Evolutionary conservation across 2,329 filamentous ascomycete genomes (phyloP).

Genomic region (Sphaceloma murrayae): DNA sequence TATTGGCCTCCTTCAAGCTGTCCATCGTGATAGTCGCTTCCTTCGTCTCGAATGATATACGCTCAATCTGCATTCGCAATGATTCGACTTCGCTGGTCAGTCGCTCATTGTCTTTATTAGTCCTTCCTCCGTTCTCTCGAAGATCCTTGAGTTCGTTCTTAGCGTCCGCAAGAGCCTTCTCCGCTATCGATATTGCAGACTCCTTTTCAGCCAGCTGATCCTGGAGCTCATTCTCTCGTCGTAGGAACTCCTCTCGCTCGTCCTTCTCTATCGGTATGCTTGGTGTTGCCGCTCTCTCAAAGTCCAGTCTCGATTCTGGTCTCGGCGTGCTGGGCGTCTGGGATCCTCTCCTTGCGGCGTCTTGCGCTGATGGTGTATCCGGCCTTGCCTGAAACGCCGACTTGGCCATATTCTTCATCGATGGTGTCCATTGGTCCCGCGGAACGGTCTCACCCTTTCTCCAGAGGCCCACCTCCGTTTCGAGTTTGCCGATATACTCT

Average conservation of each 20-base stretch:
- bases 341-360: constrained; percentile 34
- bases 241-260: constrained; percentile 89
- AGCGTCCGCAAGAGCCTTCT: constrained; percentile 70
- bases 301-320: constrained; percentile 56
- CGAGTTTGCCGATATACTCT: constrained; percentile 70
- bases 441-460: constrained; percentile 79
- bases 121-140: constrained; percentile 75
- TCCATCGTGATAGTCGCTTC: constrained; percentile 98
- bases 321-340: constrained; percentile 43
- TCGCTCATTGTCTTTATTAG: constrained; percentile 82
- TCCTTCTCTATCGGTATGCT: constrained; percentile 87
- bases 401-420: constrained; percentile 44
- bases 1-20: constrained; percentile 87
- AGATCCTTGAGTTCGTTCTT: constrained; percentile 78
- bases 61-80: constrained; percentile 92
- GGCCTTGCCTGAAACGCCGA: constrained; percentile 44
- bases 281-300: constrained; percentile 76
- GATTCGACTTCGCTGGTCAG: constrained; percentile 81
- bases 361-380: constrained; percentile 47
- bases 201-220: constrained; percentile 94
- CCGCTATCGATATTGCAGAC: constrained; percentile 64
- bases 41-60: constrained; percentile 90
- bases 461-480: constrained; percentile 80
- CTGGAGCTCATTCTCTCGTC: constrained; percentile 92
- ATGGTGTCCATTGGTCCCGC: constrained; percentile 74